Base-by-base conservation (phyloP, 2,329 filamentous ascomycete species). In the Cercospora sojina region DNA sequence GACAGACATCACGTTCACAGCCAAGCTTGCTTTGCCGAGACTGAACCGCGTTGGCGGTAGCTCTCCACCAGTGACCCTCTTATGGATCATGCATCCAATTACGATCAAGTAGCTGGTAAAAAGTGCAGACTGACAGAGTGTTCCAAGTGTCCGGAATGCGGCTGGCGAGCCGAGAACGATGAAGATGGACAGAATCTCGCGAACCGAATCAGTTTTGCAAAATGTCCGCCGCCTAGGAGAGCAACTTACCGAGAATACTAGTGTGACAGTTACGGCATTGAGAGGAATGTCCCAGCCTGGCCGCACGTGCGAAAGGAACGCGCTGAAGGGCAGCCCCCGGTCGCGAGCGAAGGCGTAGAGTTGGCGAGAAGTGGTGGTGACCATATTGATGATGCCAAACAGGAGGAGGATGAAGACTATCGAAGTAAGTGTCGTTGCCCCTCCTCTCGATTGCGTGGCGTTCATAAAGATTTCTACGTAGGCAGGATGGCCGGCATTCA, bases 311-410 rank as follows among this genome's bases (percentile, higher is more conserved):
- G 72, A 55, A 43, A 77, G 70, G 76, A 73, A 76, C 10, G 72
- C 64, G 64, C 62, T 73, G 57, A 75, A 74, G 75, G 77, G 78
- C 53, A 79, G 64, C 9, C 77, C 79, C 18, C 77, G 74, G 67
- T 81, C 79, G 13, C 79, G 73, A 3, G 80, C 80, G 65, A 83
- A 82, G 0, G 80, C 80, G 64, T 74, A 83, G 1, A 78, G 71
- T 76, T 82, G 79, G 13, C 80, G 77, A 18, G 78, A 80, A 3
- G 78, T 78, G 6, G 78, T 76, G 35, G 80, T 79, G 2, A 83
- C 83, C 56, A 70, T 70, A 7, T 68, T 69, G 6, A 68, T 70
- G 13, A 66, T 68, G 32, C 70, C 69, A 16, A 67, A 66, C n/a
- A 73, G 65, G 27, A 63, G 56, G 20, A 73, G 69, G 27, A 75